phyloP scores from a whole-genome alignment of 2,329 filamentous ascomycete genomes.

The Arthroderma sp. region DNA sequence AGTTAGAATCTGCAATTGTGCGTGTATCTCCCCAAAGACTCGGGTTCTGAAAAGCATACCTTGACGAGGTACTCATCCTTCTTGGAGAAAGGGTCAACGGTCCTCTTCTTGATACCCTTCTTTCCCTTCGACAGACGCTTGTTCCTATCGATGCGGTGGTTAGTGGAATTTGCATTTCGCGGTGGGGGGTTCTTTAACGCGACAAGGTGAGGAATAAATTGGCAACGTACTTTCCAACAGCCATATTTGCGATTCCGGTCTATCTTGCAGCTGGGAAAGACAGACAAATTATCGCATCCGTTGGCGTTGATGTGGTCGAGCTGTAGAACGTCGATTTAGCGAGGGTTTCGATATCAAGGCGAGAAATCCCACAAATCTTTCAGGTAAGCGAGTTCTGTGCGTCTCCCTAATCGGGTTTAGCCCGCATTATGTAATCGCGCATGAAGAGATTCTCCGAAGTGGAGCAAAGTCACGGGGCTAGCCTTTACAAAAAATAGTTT shows the following conservation, averaged over 20 bases:
- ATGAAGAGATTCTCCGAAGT: no score
- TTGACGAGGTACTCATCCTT: conserved; percentile 99
- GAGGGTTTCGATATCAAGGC: conserved; percentile 24
- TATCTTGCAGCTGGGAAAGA: conserved; percentile 30
- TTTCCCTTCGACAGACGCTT: conserved; percentile 99
- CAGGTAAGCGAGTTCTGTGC: conserved; percentile 28
- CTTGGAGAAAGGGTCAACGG: conserved; percentile 88
- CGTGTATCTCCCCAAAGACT: neutral
- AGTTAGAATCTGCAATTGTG: neutral
- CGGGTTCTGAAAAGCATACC: conserved; percentile 36
- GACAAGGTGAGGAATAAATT: no score
- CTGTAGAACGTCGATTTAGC: conserved; percentile 21
- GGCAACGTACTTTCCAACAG: conserved; percentile 60
- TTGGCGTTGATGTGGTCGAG: conserved; percentile 26
- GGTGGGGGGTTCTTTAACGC: neutral
- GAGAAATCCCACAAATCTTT: conserved; percentile 34
- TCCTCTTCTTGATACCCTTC: conserved; percentile 99
- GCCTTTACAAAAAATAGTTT: no score
- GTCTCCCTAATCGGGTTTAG: conserved; percentile 5
- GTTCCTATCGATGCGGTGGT: conserved; percentile 50
- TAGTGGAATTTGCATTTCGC: conserved; percentile 3
- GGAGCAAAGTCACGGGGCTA: no score
- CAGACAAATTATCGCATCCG: conserved; percentile 30
- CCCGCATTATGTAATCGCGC: conserved; percentile 5
- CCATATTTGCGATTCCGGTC: conserved; percentile 55